Evolutionary conservation across 139 green algal species (phyloP), one percentile per base, ranked within the genome.

Genomic region (Medakamo hakoo): DNA sequence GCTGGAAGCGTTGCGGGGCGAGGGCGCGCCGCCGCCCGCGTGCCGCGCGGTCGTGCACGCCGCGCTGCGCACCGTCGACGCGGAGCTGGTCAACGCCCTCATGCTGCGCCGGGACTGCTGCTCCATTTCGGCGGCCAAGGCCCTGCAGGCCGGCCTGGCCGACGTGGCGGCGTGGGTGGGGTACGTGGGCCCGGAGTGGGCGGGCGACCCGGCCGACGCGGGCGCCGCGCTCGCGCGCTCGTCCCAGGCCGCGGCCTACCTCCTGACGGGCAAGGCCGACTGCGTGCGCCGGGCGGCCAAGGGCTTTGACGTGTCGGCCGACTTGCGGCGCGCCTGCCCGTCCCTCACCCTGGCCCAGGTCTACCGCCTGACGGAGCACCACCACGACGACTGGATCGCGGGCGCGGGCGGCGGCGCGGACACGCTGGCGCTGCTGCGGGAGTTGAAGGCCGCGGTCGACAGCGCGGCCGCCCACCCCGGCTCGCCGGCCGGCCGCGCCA

Each of bases 321-420:
- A 75, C 64, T 66, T 85, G 60, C 26, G 29, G 3, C 32, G 68
- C 27, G 57, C 64, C 48, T 82, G 65, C 66, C 64, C 68, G 2
- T 55, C 63, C 24, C 75, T 85, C 19, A 74, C 67, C 14, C 68
- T 82, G 56, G 71, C 77, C 59, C 70, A 75, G 49, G 63, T 85
- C 22, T 72, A 82, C 65, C 64, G 68, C 52, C 65, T 85, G 26
- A 81, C 71, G 21, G 73, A 84, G 72, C 69, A 80, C 59, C 74
- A 82, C 55, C 79, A 85, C 67, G 79, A 85, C 64, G 79, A 85
- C 67, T 85, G 79, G 79, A 65, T 82, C 21, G 74, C 57, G 9
- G 67, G 62, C 52, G 48, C 63, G 57, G 20, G 9, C 29, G 31
- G 57, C 30, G 66, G 27, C 30, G 55, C 49, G 27, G 26, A 75